phyloP scores from a whole-genome alignment of 2,329 filamentous ascomycete species.

The Diaporthe nobilis region DNA sequence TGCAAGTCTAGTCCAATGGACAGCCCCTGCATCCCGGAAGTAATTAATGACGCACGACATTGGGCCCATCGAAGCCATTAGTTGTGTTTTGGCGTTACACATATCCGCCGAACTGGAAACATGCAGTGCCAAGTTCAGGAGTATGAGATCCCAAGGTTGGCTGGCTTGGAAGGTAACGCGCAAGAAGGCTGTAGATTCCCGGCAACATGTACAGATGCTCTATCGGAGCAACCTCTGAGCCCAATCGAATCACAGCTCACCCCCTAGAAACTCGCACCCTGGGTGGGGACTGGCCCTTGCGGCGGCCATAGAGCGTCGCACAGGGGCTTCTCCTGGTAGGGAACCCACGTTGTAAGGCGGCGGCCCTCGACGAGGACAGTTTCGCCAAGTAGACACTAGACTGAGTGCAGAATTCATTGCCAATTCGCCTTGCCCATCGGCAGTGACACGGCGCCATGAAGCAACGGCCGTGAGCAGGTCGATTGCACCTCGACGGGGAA shows the following conservation, averaged over 20 bases:
- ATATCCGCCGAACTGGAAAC: constrained; percentile 31
- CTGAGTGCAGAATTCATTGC: constrained; percentile 7
- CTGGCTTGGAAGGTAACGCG: constrained; percentile 2
- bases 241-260: constrained; percentile 10
- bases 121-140: constrained; percentile 18
- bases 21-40: neutral
- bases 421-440: neutral
- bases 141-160: constrained; percentile 3
- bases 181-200: constrained; percentile 1
- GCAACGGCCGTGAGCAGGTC: neutral
- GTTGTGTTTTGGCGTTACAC: constrained; percentile 30
- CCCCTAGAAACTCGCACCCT: neutral
- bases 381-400: constrained; percentile 24
- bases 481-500: neutral
- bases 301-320: constrained; percentile 14
- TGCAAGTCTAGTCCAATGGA: constrained; percentile 15
- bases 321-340: constrained; percentile 9
- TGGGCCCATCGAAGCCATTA: constrained; percentile 8
- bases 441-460: neutral
- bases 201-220: neutral
- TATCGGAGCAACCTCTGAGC: neutral
- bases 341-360: constrained; percentile 21
- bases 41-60: constrained; percentile 21
- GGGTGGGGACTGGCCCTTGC: neutral
- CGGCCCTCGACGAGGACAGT: constrained; percentile 14